phyloP scores from a whole-genome alignment of 2,329 filamentous ascomycete species.

The Botrytis medusae region DNA sequence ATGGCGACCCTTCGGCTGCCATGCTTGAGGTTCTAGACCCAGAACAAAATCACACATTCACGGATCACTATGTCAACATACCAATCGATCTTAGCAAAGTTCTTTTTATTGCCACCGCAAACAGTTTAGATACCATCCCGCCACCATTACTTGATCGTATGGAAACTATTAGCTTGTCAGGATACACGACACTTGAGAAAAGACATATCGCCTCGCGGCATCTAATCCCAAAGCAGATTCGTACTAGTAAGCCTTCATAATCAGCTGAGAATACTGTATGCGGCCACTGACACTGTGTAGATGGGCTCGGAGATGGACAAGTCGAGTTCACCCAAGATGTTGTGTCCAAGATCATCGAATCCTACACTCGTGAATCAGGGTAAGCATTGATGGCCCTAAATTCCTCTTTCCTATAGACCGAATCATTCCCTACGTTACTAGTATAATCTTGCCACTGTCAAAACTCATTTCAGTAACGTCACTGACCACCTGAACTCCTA shows the following conservation, averaged over 20 bases:
- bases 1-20: slow-evolving; percentile 92
- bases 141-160: slow-evolving; percentile 92
- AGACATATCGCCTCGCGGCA: slow-evolving; percentile 90
- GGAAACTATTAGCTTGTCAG: slow-evolving; percentile 91
- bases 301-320: slow-evolving; percentile 76
- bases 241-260: slow-evolving; percentile 54
- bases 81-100: slow-evolving; percentile 96
- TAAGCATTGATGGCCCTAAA: slow-evolving; percentile 15
- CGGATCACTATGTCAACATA: slow-evolving; percentile 94
- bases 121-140: slow-evolving; percentile 91
- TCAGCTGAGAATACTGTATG: slow-evolving; percentile 19
- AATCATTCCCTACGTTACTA: background rate
- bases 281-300: slow-evolving; percentile 32
- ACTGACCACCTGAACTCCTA: slow-evolving; percentile 40
- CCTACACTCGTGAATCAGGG: slow-evolving; percentile 85
- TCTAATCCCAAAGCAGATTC: slow-evolving; percentile 94
- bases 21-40: slow-evolving; percentile 98
- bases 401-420: background rate
- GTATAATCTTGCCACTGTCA: background rate
- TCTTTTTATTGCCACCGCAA: slow-evolving; percentile 95
- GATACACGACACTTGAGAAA: slow-evolving; percentile 97
- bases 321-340: slow-evolving; percentile 78
- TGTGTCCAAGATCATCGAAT: slow-evolving; percentile 91
- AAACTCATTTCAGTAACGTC: slow-evolving; percentile 3
- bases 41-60: slow-evolving; percentile 93